Evolutionary conservation across 2,329 filamentous ascomycete genomes (phyloP).

Genomic region (Aureobasidium sp.): DNA sequence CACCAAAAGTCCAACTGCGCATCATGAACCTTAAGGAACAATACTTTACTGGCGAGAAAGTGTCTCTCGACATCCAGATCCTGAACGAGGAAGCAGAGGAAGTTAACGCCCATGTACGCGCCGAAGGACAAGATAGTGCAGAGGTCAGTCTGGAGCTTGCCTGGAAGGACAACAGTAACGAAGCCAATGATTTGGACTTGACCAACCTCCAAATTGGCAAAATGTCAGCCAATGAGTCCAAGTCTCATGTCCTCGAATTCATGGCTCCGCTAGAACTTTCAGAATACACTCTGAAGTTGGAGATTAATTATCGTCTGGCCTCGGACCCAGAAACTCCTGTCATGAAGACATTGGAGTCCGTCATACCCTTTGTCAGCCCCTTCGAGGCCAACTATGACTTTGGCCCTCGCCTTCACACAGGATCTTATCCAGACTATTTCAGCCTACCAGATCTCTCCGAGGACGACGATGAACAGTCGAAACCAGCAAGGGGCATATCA

Average conservation of each 20-base stretch:
- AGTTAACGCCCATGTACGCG: slow-evolving; percentile 21
- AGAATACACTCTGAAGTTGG: slow-evolving; percentile 44
- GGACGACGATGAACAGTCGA: slow-evolving; percentile 22
- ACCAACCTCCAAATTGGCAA: slow-evolving; percentile 4
- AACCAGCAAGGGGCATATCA: slow-evolving; percentile 50
- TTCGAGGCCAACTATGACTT: slow-evolving; percentile 93
- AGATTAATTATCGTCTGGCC: slow-evolving; percentile 70
- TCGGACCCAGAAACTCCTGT: slow-evolving; percentile 77
- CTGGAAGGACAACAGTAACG: slow-evolving; percentile 27
- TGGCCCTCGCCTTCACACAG: slow-evolving; percentile 66
- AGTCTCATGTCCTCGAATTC: slow-evolving; percentile 31
- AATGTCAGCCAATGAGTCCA: neutral
- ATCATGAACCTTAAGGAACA: slow-evolving; percentile 57
- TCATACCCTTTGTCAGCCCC: slow-evolving; percentile 67
- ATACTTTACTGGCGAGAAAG: slow-evolving; percentile 78
- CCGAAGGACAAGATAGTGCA: slow-evolving; percentile 27
- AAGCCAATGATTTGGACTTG: slow-evolving; percentile 9
- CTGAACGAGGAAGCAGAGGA: slow-evolving; percentile 78
- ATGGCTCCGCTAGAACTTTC: slow-evolving; percentile 46
- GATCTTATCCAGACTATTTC: slow-evolving; percentile 85
- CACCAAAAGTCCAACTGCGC: slow-evolving; percentile 79
- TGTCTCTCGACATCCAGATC: slow-evolving; percentile 62
- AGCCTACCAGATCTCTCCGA: slow-evolving; percentile 38
- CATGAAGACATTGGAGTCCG: slow-evolving; percentile 61
- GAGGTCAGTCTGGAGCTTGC: slow-evolving; percentile 15